Conservation (phyloP, 352 stramenopile genomes). For the Globisporangium radiosum region DNA sequence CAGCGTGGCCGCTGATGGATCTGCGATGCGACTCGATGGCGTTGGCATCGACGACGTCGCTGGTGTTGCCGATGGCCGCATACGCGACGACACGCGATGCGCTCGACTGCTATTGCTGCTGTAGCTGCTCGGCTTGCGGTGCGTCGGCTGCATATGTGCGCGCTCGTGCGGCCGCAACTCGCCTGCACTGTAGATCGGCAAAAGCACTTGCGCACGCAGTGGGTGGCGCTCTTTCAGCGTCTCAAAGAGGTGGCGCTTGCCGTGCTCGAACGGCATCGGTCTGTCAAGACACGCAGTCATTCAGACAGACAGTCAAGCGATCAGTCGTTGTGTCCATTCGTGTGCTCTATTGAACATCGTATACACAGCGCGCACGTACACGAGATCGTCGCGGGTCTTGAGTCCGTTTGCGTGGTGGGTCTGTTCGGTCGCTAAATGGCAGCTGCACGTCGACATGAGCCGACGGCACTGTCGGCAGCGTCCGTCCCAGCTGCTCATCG, state of each 20-base stretch:
- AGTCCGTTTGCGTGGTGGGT: constrained; percentile 5
- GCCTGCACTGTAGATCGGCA: constrained; percentile 3
- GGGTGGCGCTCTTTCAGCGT: constrained; percentile 13
- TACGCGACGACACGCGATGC: neutral
- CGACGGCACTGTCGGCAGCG: constrained; percentile 11
- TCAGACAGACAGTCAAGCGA: neutral
- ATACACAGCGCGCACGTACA: constrained; percentile 2
- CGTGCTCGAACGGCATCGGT: constrained; percentile 6
- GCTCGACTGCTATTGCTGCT: constrained; percentile 4
- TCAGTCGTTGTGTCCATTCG: neutral
- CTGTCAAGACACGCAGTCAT: neutral
- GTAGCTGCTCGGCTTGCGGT: neutral
- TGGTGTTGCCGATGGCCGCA: neutral
- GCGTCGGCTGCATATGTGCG: neutral
- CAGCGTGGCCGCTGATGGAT: neutral
- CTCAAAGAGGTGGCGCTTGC: constrained; percentile 16
- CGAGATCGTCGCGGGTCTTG: neutral
- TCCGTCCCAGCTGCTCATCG: constrained; percentile 16
- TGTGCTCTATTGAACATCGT: neutral
- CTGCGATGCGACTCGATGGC: constrained; percentile 8
- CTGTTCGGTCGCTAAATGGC: constrained; percentile 10
- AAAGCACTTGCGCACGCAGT: constrained; percentile 4
- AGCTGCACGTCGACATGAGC: constrained; percentile 18
- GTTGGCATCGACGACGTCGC: constrained; percentile 5
- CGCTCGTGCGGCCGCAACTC: neutral